Evolutionary conservation across 768 basidiomycete genomes (phyloP), one percentile per base, ranked within the genome.

Genomic region (Russula foetens): DNA sequence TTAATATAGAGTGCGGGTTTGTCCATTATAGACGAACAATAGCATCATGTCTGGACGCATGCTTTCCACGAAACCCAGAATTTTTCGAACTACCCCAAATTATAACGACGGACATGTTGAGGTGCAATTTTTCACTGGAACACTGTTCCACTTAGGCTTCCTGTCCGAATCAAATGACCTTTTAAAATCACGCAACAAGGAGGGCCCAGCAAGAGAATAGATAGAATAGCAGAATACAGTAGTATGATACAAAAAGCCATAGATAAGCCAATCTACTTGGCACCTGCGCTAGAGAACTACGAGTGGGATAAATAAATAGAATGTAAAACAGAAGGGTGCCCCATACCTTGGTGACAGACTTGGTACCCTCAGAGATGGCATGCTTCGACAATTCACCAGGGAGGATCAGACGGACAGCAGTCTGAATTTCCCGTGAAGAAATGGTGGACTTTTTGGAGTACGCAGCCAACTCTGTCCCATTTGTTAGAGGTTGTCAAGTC

Each of bases 371-470:
- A 54, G 91, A 96, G 72, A 92, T 90, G 65, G 88, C 90, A 74
- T 92, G 90, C 80, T 95, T 96, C 69, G 92, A 88, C 56, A 96
- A 85, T 76, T 95, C 93, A 72, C 92, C 93, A 67, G 96, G 94
- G 26, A 99, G 88, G 74, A 99, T 96, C 57, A 98, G 84, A 65
- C 96, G 90, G 55, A 98, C 97, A 46, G 94, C 84, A 39, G 96
- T 98, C 75, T 98, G 95, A 67, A 98, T 98, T 76, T 98, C 95
- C 65, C 95, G 92, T 53, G 94, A 97, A 43, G 96, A 97, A 73
- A 98, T 98, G 35, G 95, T 98, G 8, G 96, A 97, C 76, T 96
- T 96, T 81, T 97, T 96, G 66, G 95, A 97, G 80, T 98, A 98
- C 1, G 92, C 81, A 44, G 96, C 95, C 67, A 98, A 88, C 79